Base-by-base conservation (phyloP, 148 eudicot species). In the Cornus florida region DNA sequence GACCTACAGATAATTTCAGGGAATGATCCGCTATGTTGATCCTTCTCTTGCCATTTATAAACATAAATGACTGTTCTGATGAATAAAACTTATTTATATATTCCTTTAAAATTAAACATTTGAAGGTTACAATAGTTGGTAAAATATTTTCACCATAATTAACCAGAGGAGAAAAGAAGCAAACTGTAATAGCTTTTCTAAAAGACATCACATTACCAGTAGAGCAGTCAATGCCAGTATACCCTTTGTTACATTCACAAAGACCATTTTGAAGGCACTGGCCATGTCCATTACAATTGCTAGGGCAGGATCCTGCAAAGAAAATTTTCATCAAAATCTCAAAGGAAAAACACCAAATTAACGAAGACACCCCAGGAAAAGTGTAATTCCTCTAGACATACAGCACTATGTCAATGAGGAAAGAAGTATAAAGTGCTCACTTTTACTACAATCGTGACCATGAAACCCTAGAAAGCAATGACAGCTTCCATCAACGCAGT, bases 161-260 rank as follows among this genome's bases (percentile, higher is more conserved):
- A 13, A 57, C 5, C 20, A 57, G 62, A 12, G 22, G 10, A 20
- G 6, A 38, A 69, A 33, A 69, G 7, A 70, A 39, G 20, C 1
- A 74, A n/a, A 46, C 7, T 43, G 48, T 9, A 41, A 24, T 7
- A 4, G n/a, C 17, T 12, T 75, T 33, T 53, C 24, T 13, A 48
- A 64, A 24, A 7, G 39, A 24, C 46, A 68, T 56, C 59, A 32
- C 17, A 31, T 82, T 86, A 93, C 99, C 99, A 32, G 99, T 96
- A 46, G 99, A 96, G 84, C 99, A 96, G 81, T 96, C 99, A 71
- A 89, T 76, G 78, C 98, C 99, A 33, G 98, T 90, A 87, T 82
- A 92, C 23, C 99, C 98, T 72, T 86, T 84, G 72, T 88, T 74
- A 84, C 99, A 96, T 75, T 87, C 85, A 75, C 99, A 96, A 69